These are phyloP conservation scores for Xylaria venustula DNA, from an alignment of 495 filamentous ascomycete species.

Conservation along the genomic window DNA sequence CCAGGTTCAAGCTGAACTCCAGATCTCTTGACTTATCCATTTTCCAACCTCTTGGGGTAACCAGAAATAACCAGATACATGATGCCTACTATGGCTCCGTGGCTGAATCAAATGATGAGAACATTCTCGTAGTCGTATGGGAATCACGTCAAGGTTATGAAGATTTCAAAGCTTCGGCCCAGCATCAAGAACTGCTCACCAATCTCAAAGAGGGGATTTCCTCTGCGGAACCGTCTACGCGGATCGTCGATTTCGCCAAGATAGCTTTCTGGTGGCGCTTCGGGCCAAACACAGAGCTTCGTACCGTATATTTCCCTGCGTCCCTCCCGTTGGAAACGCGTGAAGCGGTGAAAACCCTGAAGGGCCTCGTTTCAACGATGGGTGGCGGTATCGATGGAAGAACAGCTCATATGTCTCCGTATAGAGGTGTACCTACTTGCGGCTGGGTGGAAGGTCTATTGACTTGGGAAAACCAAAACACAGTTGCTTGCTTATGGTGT, in stretches of 20 bases:
- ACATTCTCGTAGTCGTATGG: slow-evolving; percentile 7
- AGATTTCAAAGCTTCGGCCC: neutral
- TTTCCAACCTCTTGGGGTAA: neutral
- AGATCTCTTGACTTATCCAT: neutral
- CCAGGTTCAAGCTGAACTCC: neutral
- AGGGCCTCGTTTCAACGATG: neutral
- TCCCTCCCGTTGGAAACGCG: neutral
- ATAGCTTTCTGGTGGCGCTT: slow-evolving; percentile 8
- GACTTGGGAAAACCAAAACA: neutral
- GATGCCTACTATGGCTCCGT: neutral
- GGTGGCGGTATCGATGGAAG: slow-evolving; percentile 4
- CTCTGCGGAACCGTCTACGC: neutral
- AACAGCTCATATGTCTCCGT: neutral
- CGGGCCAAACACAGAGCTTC: neutral
- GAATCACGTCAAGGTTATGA: neutral
- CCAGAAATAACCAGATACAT: neutral
- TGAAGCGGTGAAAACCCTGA: neutral
- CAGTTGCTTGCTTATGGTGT: neutral
- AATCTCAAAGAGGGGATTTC: neutral
- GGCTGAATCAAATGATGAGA: neutral
- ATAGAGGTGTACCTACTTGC: neutral
- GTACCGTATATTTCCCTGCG: slow-evolving; percentile 6
- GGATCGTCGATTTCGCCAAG: slow-evolving; percentile 4
- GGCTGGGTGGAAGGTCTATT: neutral
- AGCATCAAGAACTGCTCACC: neutral